Percentiles rank a stretch among this genome's conserved stretches.
These are phyloP conservation scores for Fusarium paranaense DNA, from an alignment of 2,329 filamentous ascomycete genomes.

Conservation along the genomic window DNA sequence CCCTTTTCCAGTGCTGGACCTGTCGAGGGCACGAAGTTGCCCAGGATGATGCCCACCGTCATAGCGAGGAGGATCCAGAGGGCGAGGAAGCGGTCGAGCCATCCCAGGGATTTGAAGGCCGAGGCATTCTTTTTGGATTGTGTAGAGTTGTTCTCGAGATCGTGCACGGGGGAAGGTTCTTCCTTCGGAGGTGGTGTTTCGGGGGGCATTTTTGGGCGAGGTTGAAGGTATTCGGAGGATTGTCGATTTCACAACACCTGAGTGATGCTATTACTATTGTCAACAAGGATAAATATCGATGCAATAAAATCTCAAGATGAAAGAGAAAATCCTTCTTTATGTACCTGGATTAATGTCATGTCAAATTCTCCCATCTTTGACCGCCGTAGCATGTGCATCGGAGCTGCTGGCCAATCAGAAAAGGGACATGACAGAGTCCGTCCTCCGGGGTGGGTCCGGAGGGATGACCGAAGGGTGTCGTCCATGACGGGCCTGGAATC, in stretches of 20 bases:
- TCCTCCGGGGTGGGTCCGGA: conserved; percentile 15
- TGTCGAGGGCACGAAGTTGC: conserved; percentile 76
- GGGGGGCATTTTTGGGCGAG: background rate
- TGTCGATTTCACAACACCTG: background rate
- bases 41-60: conserved; percentile 78
- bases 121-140: conserved; percentile 42
- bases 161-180: background rate
- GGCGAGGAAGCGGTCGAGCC: conserved; percentile 73
- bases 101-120: conserved; percentile 65
- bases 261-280: background rate
- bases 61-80: conserved; percentile 85
- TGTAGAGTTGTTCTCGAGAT: conserved; percentile 18
- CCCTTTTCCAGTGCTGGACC: conserved; percentile 75
- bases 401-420: conserved; percentile 28
- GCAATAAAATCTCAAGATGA: background rate
- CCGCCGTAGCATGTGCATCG: background rate
- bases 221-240: background rate
- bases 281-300: background rate
- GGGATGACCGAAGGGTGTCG: conserved; percentile 1
- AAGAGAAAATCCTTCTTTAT: background rate
- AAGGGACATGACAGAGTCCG: conserved; percentile 38
- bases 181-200: conserved; percentile 1
- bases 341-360: background rate
- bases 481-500: background rate
- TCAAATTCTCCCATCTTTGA: conserved; percentile 5